phyloP scores from a whole-genome alignment of 2,329 filamentous ascomycete genomes.

The Mycogone perniciosa region DNA sequence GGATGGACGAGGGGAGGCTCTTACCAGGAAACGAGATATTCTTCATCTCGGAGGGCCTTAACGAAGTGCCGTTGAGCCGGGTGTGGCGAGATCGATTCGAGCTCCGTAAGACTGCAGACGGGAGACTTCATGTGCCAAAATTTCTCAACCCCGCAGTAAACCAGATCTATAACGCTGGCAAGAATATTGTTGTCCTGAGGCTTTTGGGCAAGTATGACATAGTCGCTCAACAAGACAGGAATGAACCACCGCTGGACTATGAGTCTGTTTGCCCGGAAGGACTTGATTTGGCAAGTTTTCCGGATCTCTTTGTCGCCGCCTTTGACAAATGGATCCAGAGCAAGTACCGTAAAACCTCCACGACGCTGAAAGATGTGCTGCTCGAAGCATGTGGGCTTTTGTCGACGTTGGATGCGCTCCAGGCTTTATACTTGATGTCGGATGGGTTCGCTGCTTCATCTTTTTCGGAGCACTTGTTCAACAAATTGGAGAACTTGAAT shows the following conservation, averaged over 20 bases:
- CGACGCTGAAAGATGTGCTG: slow-evolving; percentile 58
- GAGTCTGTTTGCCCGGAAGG: slow-evolving; percentile 46
- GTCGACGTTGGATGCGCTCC: slow-evolving; percentile 58
- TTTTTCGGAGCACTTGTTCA: slow-evolving; percentile 66
- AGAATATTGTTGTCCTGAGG: slow-evolving; percentile 79
- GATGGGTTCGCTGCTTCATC: slow-evolving; percentile 62
- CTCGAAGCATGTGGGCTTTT: slow-evolving; percentile 64
- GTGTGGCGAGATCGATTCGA: slow-evolving; percentile 73
- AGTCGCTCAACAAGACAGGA: slow-evolving; percentile 22
- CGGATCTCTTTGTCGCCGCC: slow-evolving; percentile 63
- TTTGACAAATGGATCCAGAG: slow-evolving; percentile 73
- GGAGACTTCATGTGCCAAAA: slow-evolving; percentile 59
- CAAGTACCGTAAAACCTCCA: slow-evolving; percentile 65
- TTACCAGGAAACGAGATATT: slow-evolving; percentile 61
- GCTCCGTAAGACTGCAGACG: slow-evolving; percentile 54
- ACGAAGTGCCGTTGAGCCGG: slow-evolving; percentile 52
- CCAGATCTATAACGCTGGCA: slow-evolving; percentile 80
- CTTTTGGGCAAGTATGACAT: slow-evolving; percentile 53
- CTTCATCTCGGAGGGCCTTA: slow-evolving; percentile 60
- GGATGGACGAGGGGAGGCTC: slow-evolving; percentile 78
- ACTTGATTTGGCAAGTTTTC: slow-evolving; percentile 57
- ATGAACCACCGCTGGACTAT: slow-evolving; percentile 48
- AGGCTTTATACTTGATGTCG: slow-evolving; percentile 68
- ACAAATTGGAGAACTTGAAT: slow-evolving; percentile 59
- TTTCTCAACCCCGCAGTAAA: slow-evolving; percentile 65